Percentiles rank a stretch among this genome's conserved stretches.
These are phyloP conservation scores for Leucosporidium yakuticum DNA, from an alignment of 768 basidiomycete genomes.

Conservation along the genomic window DNA sequence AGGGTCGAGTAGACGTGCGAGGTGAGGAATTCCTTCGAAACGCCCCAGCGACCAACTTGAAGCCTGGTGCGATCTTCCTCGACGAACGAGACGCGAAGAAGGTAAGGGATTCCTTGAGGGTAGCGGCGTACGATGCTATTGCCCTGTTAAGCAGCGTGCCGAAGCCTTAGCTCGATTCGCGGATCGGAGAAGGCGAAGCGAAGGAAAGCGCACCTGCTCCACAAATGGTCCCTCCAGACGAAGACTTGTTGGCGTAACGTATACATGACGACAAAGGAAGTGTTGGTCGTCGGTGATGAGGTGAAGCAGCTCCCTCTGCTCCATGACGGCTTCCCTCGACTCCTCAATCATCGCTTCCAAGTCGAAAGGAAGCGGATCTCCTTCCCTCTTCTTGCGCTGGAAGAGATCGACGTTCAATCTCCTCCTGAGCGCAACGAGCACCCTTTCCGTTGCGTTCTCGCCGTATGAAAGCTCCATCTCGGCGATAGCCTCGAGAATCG, in stretches of 20 bases:
- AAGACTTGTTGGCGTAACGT: slow-evolving; percentile 16
- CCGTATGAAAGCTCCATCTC: neutral
- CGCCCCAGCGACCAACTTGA: neutral
- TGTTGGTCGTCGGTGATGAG: neutral
- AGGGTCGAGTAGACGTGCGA: neutral
- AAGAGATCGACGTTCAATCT: neutral
- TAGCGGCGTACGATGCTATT: slow-evolving; percentile 19
- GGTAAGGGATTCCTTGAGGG: slow-evolving; percentile 7
- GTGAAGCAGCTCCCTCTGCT: neutral
- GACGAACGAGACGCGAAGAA: slow-evolving; percentile 24
- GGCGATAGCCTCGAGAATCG: neutral
- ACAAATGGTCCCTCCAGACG: slow-evolving; percentile 3
- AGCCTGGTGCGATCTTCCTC: slow-evolving; percentile 17
- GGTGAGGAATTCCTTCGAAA: neutral
- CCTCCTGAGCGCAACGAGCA: neutral
- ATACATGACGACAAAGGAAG: slow-evolving; percentile 9
- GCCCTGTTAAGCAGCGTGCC: neutral
- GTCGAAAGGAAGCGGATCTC: neutral
- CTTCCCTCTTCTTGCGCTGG: neutral
- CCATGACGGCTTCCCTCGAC: neutral
- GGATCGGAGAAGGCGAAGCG: too few species aligned
- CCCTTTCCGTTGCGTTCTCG: neutral
- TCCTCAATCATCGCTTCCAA: neutral
- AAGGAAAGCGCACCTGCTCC: neutral
- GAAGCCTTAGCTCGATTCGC: too few species aligned